Conservation (phyloP, 139 green algal genomes). For the Trebouxia sp. region DNA sequence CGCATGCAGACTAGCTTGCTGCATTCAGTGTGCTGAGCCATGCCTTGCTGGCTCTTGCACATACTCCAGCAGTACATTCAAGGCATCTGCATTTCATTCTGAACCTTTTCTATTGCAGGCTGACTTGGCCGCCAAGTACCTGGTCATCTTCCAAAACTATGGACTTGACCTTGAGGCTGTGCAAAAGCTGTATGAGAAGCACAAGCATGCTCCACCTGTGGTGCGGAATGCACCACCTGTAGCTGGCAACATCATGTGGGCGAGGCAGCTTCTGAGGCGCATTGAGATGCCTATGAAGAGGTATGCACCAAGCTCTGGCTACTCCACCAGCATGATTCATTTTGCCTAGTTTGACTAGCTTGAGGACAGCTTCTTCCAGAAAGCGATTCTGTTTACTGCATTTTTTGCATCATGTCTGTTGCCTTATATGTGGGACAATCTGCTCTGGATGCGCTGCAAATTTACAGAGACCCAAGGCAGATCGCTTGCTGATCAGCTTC, state of each 20-base stretch:
- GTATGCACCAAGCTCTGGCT: too few relatives aligned
- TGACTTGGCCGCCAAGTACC: constrained; percentile 81
- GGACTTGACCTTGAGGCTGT: constrained; percentile 83
- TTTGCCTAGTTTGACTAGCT: too few relatives aligned
- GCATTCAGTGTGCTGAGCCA: too few relatives aligned
- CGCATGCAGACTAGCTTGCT: too few relatives aligned
- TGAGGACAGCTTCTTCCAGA: neutral
- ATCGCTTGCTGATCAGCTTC: too few relatives aligned
- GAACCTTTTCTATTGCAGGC: neutral
- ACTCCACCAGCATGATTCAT: too few relatives aligned
- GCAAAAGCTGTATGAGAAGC: constrained; percentile 88
- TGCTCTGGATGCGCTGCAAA: too few relatives aligned
- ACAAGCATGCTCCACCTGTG: constrained; percentile 84
- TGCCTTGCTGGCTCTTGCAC: too few relatives aligned
- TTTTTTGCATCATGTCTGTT: too few relatives aligned
- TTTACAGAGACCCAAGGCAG: too few relatives aligned
- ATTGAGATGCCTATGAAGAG: constrained; percentile 92
- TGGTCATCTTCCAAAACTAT: constrained; percentile 88
- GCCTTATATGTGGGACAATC: too few relatives aligned
- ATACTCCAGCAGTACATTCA: neutral
- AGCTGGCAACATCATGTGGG: constrained; percentile 88
- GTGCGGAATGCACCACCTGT: constrained; percentile 86
- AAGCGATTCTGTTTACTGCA: too few relatives aligned
- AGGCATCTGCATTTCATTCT: neutral
- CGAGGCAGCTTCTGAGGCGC: constrained; percentile 84